Evolutionary conservation across 371 early-diverging fungal species (phyloP).

Genomic region (Apophysomyces elegans): DNA sequence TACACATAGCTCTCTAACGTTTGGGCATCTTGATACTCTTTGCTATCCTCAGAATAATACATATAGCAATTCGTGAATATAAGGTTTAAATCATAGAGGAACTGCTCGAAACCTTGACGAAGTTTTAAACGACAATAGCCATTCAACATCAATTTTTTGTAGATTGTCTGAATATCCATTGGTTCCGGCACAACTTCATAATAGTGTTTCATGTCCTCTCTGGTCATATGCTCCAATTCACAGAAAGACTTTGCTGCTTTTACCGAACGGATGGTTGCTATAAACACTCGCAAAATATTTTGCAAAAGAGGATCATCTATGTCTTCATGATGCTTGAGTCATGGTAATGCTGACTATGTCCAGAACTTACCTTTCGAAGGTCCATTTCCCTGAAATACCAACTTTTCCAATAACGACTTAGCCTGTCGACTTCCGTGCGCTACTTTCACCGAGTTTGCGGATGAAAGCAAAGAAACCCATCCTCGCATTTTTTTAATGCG

Average conservation of each 20-base stretch:
- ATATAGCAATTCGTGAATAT: conserved; percentile 2
- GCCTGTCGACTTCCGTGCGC: neutral
- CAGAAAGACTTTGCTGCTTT: neutral
- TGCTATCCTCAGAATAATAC: neutral
- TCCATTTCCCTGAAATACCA: neutral
- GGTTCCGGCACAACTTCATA: neutral
- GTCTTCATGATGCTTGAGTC: neutral
- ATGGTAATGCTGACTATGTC: neutral
- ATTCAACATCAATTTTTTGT: neutral
- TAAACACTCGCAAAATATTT: neutral
- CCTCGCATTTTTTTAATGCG: conserved; percentile 7
- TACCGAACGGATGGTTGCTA: neutral
- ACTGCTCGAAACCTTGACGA: neutral
- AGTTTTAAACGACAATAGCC: neutral
- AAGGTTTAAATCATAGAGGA: neutral
- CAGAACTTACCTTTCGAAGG: neutral
- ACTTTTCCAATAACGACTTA: neutral
- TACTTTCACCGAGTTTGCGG: neutral
- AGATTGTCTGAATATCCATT: conserved; percentile 2
- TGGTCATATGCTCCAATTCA: neutral
- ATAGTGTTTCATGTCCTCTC: neutral
- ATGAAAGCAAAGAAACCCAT: conserved; percentile 6
- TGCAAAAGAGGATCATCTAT: conserved; percentile 5
- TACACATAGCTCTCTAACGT: neutral
- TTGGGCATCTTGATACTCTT: conserved; percentile 1